Conservation (phyloP, 2,329 filamentous ascomycete genomes). For the Calycina marina region DNA sequence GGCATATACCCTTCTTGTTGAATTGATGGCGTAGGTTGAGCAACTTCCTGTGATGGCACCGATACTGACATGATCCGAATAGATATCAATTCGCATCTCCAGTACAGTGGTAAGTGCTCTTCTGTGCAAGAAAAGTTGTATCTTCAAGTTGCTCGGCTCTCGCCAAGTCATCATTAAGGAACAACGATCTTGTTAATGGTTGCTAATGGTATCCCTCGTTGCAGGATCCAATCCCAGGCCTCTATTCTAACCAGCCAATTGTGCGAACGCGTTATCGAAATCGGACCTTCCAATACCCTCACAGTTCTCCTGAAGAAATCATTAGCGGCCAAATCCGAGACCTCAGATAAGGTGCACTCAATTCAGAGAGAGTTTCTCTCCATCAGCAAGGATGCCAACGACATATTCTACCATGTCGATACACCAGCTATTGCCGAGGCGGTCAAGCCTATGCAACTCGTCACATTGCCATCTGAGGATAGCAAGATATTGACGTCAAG, state of each 20-base stretch:
- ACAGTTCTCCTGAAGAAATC: not conserved
- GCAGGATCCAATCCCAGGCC: not conserved
- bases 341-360: not conserved
- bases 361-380: not conserved
- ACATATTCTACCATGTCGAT: not conserved
- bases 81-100: slow-evolving; percentile 1
- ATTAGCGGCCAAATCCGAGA: not conserved
- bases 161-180: not conserved
- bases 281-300: not conserved
- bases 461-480: not conserved
- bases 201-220: no score
- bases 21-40: slow-evolving; percentile 98
- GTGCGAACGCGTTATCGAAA: not conserved
- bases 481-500: not conserved
- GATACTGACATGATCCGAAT: no score
- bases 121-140: not conserved
- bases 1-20: slow-evolving; percentile 91
- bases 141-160: slow-evolving; percentile 4
- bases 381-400: not conserved
- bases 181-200: not conserved
- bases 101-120: slow-evolving; percentile 1
- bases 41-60: no score
- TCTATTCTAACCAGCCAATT: not conserved
- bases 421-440: no score
- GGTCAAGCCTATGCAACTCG: not conserved